Conservation (phyloP, 306 rosid genomes). For the Quercus mongolica region DNA sequence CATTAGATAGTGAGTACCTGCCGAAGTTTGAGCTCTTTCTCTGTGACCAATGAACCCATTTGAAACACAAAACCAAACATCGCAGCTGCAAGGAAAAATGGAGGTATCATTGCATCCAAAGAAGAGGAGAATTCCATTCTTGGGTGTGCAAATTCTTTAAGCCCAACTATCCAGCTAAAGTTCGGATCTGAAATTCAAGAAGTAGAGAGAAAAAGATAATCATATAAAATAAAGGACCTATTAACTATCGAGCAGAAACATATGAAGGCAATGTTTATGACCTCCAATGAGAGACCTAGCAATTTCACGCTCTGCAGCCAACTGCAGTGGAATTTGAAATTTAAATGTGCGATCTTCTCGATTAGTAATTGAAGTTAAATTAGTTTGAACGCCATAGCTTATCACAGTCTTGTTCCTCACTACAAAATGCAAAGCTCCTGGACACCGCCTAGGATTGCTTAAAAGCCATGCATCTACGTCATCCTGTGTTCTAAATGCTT, state of each 20-base stretch:
- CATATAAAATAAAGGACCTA: neutral
- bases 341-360: slow-evolving; percentile 60
- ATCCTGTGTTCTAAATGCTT: slow-evolving; percentile 32
- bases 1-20: slow-evolving; percentile 43
- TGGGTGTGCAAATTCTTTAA: slow-evolving; percentile 84
- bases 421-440: slow-evolving; percentile 72
- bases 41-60: slow-evolving; percentile 63
- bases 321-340: slow-evolving; percentile 84
- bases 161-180: slow-evolving; percentile 61
- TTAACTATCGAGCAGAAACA: too few species aligned
- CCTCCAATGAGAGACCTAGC: slow-evolving; percentile 85
- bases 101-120: slow-evolving; percentile 38
- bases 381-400: slow-evolving; percentile 80
- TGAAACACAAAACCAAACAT: slow-evolving; percentile 90
- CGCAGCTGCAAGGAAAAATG: slow-evolving; percentile 69
- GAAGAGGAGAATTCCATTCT: slow-evolving; percentile 33
- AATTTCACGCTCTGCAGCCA: slow-evolving; percentile 86
- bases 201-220: neutral
- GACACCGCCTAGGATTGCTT: slow-evolving; percentile 53
- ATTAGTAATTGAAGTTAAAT: slow-evolving; percentile 43
- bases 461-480: slow-evolving; percentile 71
- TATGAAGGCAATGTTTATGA: slow-evolving; percentile 5
- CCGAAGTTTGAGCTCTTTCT: slow-evolving; percentile 88
- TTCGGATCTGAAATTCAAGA: slow-evolving; percentile 39
- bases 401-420: slow-evolving; percentile 49